Evolutionary conservation across 768 basidiomycete species (phyloP), one percentile per base, ranked within the genome.

Genomic region (Leccinum obscurum): DNA sequence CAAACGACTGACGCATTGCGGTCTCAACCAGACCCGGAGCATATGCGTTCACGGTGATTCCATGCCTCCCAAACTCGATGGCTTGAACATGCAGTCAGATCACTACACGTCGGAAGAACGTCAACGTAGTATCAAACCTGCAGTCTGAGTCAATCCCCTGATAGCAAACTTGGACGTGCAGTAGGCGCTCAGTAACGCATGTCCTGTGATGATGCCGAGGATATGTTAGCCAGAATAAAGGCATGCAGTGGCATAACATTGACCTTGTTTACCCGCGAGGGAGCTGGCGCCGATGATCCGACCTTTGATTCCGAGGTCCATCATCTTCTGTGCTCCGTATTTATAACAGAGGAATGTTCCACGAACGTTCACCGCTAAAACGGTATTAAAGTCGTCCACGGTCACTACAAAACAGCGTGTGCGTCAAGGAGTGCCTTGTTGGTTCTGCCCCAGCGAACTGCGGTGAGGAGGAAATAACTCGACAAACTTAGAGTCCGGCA

Each of bases 261-360:
- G 49, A 67, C 70, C 70, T 69, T 59, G 64, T 60, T 72, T 73
- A 24, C 79, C 79, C 1, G 70, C 72, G 0, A 77, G 60, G 6
- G 80, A 83, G 39, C 64, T 65, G 13, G 59, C 64, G 64, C 79
- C 77, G 11, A 81, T 73, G 15, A 82, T 79, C 15, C 80, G 69
- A 1, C 80, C 79, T 11, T 78, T 77, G 6, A 51, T 62, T 6
- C 77, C 78, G 62, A 78, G 81, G 30, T 75, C 72, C 52, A 81
- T 68, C 81, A 81, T 81, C 60, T 77, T 74, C 26, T 64, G 63
- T 7, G 78, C 81, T 13, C 78, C 81, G 54, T 76, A 70, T 60
- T 79, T 81, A 62, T 78, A 79, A 54, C 73, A 75, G 17, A 80
- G 65, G 62, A 81, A 72, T 0, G 71, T 70, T 6, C 82, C 78